Conservation (phyloP, 2,329 filamentous ascomycete species). For the Aspergillus pseudoviridinutans region DNA sequence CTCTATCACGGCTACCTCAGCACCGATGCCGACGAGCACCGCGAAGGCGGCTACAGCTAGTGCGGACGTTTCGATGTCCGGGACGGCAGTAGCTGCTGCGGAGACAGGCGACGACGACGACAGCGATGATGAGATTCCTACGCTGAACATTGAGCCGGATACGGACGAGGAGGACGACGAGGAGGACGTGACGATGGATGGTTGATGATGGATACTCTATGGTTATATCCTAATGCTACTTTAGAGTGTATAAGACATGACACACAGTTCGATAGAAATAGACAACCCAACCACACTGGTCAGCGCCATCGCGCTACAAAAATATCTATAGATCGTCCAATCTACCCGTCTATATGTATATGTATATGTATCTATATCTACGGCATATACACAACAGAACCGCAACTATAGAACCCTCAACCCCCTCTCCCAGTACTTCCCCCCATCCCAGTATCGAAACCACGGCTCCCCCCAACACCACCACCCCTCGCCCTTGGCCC, state of each 20-base stretch:
- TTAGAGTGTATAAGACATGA: neutral
- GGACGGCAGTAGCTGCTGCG: constrained; percentile 5
- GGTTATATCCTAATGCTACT: neutral
- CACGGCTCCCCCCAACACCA: constrained; percentile 62
- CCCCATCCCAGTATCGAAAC: constrained; percentile 57
- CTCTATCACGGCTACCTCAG: constrained; percentile 2
- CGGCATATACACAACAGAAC: neutral
- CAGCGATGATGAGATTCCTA: constrained; percentile 48
- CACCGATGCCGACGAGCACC: constrained; percentile 7
- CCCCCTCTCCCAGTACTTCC: constrained; percentile 62
- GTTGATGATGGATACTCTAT: constrained; percentile 5
- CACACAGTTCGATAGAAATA: no score
- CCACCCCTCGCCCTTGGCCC: constrained; percentile 57
- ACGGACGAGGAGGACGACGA: constrained; percentile 44
- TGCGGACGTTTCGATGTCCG: constrained; percentile 5
- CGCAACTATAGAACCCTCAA: constrained; percentile 27
- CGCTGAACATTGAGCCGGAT: constrained; percentile 45
- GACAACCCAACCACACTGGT: neutral
- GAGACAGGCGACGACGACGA: constrained; percentile 34
- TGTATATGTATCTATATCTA: neutral
- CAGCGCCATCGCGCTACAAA: neutral
- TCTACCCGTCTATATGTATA: neutral
- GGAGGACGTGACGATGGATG: constrained; percentile 25
- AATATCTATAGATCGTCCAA: neutral
- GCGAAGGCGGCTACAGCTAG: constrained; percentile 1